These are phyloP conservation scores for Nyssa sinensis DNA, from an alignment of 148 eudicot genomes.

Conservation along the genomic window DNA sequence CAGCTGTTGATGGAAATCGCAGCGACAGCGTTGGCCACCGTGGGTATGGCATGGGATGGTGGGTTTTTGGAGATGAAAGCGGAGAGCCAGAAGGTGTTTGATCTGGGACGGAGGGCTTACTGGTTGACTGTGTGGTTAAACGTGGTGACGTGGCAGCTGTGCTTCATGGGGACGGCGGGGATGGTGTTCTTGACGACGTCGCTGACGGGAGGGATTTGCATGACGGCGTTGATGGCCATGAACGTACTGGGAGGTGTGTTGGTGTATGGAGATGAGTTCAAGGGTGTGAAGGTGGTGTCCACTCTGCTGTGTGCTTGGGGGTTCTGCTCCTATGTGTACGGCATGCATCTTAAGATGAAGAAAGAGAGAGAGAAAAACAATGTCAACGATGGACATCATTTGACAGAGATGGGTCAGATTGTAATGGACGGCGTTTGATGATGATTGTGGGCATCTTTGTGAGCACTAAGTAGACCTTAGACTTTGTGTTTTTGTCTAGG, in stretches of 20 bases:
- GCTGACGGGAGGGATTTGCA: constrained; percentile 68
- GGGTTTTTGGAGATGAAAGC: constrained; percentile 56
- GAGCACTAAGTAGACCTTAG: neutral
- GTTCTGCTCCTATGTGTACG: constrained; percentile 75
- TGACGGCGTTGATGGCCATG: constrained; percentile 56
- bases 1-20: constrained; percentile 65
- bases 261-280: constrained; percentile 65
- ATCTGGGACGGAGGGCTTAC: constrained; percentile 47
- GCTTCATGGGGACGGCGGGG: constrained; percentile 89
- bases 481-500: neutral
- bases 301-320: constrained; percentile 74
- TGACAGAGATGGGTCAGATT: constrained; percentile 27
- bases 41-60: constrained; percentile 61
- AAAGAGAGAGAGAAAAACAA: constrained; percentile 10
- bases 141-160: constrained; percentile 62
- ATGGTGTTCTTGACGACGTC: constrained; percentile 78
- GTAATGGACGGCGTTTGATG: constrained; percentile 1
- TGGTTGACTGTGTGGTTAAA: constrained; percentile 37
- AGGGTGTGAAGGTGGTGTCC: constrained; percentile 56
- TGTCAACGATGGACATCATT: neutral
- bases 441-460: neutral
- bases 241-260: constrained; percentile 64
- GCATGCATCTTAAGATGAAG: constrained; percentile 53
- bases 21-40: constrained; percentile 57
- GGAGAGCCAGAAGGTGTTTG: constrained; percentile 39